Evolutionary conservation across 805 yeast genomes (phyloP), one percentile per base, ranked within the genome.

Genomic region (Helenozyma rhizophorensis): DNA sequence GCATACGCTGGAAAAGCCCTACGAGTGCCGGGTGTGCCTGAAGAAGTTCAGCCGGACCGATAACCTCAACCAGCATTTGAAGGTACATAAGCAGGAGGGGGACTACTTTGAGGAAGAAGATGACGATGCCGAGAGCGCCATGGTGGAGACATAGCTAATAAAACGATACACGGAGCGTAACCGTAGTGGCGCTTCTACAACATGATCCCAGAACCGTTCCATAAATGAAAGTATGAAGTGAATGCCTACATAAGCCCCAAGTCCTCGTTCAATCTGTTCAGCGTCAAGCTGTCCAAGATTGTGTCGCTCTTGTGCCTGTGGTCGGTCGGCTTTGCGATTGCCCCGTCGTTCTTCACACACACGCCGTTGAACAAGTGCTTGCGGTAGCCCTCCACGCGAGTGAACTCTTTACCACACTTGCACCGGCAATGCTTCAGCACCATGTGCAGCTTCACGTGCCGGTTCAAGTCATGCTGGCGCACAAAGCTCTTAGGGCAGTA

Each of bases 371-470:
- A 67, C 43, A 86, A 68, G 53, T 90, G 98, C 40, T 90, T 74
- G 45, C 76, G 78, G 55, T 89, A 64, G 0, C 96, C 96, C 64
- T 93, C 97, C 33, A 83, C 81, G 37, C 97, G 71, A 2, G 90
- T 80, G 62, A 93, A 93, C 41, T 80, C 80, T 60, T 89, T 90
- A n/a, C 97, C 96, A 63, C 99, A 94, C 0, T 83, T 83, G 60
- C 98, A 93, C 17, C 65, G 65, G 34, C 66, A 62, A 46, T 73
- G 80, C 17, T 80, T 72, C 40, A 80, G 79, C 32, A 78, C 88
- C 33, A 76, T 70, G 54, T 93, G 99, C 11, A 89, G 84, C 54
- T 85, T 86, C 45, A 77, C 79, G 53, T 93, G 99, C 40, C 99
- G 74, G 39, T 86, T 76, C 47, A 93, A 68, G 60, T 93, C 99